phyloP scores from a whole-genome alignment of 2,329 filamentous ascomycete genomes.

The Cordyceps militaris region DNA sequence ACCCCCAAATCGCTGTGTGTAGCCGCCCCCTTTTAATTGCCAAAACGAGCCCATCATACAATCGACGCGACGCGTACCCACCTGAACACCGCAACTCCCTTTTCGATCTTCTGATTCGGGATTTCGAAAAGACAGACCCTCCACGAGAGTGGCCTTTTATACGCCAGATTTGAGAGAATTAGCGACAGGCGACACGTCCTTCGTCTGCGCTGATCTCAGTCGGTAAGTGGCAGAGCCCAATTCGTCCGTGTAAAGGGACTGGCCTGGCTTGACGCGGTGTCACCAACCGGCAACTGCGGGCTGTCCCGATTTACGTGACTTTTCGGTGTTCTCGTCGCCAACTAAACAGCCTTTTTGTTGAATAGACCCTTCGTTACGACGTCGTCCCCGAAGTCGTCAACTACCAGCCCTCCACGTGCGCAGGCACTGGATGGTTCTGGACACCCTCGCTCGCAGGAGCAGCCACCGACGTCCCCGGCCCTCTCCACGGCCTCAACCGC shows the following conservation, averaged over 20 bases:
- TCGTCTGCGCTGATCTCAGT: conserved; percentile 59
- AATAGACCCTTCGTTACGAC: conserved; percentile 37
- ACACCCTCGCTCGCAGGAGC: conserved; percentile 29
- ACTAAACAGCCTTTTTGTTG: neutral
- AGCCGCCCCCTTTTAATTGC: conserved; percentile 8
- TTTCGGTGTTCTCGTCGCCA: neutral
- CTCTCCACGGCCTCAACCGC: conserved; percentile 57
- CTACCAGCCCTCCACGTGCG: conserved; percentile 51
- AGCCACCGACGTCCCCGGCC: conserved; percentile 47
- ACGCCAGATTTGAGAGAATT: conserved; percentile 37
- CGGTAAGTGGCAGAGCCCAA: conserved; percentile 34
- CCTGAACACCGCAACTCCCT: conserved; percentile 9
- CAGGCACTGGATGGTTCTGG: conserved; percentile 50
- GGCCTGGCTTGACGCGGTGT: neutral
- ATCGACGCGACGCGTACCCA: conserved; percentile 14
- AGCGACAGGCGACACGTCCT: conserved; percentile 50
- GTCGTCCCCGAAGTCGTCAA: conserved; percentile 45
- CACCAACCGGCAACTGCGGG: neutral
- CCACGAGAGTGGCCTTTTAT: conserved; percentile 18
- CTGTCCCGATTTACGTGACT: neutral
- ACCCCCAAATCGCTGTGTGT: neutral
- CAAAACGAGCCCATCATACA: conserved; percentile 8
- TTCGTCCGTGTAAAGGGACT: neutral
- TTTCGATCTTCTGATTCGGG: conserved; percentile 1
- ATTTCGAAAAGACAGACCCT: conserved; percentile 15